Conservation (phyloP, 2,329 filamentous ascomycete species). For the Chaetomium globosum region DNA sequence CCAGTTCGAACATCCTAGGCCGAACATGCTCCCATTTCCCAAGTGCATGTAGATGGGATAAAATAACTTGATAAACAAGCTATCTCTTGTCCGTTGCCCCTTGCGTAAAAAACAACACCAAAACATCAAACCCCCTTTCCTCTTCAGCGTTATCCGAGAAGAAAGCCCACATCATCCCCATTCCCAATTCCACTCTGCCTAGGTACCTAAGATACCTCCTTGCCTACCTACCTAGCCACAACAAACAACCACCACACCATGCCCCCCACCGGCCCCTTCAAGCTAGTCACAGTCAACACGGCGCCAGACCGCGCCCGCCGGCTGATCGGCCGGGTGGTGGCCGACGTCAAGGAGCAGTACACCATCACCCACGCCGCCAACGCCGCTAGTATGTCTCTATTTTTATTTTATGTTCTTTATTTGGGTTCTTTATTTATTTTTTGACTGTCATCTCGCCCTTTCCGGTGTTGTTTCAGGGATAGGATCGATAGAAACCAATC, state of each 20-base stretch:
- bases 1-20: neutral
- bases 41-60: neutral
- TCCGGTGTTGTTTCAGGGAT: neutral
- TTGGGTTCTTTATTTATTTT: neutral
- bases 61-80: neutral
- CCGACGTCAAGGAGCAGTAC: conserved; percentile 64
- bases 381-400: conserved; percentile 54
- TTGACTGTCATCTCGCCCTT: neutral
- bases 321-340: conserved; percentile 63
- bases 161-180: neutral
- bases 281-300: conserved; percentile 68
- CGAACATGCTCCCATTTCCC: neutral
- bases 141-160: neutral
- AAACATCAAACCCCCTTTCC: neutral
- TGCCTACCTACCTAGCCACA: neutral
- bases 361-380: conserved; percentile 65
- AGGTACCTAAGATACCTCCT: neutral
- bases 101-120: neutral
- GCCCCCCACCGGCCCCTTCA: conserved; percentile 58
- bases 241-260: conserved; percentile 6
- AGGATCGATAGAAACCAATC: neutral
- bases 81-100: neutral
- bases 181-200: neutral
- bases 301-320: conserved; percentile 65
- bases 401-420: too few relatives aligned